Evolutionary conservation across 2,329 filamentous ascomycete genomes (phyloP).

Genomic region (Monosporascus cannonballus): DNA sequence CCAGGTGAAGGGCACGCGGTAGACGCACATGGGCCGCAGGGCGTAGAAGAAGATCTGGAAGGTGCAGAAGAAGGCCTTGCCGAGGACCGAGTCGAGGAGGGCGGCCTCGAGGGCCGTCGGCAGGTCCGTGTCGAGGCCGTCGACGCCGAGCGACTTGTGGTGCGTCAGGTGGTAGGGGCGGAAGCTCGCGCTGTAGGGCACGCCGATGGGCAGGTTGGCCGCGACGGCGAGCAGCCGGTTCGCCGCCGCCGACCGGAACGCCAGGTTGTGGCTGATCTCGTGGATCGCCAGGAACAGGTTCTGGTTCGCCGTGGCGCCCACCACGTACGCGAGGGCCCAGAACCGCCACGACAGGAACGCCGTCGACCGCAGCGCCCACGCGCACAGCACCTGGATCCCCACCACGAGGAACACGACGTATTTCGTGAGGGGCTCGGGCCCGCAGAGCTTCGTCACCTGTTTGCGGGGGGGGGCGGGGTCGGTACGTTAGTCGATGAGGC

Average conservation of each 20-base stretch:
- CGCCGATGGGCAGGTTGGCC: conserved; percentile 90
- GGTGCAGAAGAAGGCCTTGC: conserved; percentile 98
- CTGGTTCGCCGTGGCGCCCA: conserved; percentile 95
- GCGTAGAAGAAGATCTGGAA: conserved; percentile 99
- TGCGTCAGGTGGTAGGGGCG: conserved; percentile 96
- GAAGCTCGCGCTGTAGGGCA: conserved; percentile 95
- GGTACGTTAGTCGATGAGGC: too few relatives aligned
- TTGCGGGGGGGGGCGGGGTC: background rate
- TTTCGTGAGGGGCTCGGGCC: conserved; percentile 91
- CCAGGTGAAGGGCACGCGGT: conserved; percentile 78
- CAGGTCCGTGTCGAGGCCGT: conserved; percentile 92
- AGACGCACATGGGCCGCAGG: conserved; percentile 89
- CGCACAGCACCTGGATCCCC: conserved; percentile 69
- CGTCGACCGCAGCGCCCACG: conserved; percentile 69
- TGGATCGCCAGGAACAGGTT: conserved; percentile 98
- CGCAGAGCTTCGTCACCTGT: conserved; percentile 93
- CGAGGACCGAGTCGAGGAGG: conserved; percentile 88
- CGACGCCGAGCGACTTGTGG: conserved; percentile 96
- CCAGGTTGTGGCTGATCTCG: conserved; percentile 97
- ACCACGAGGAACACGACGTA: conserved; percentile 85
- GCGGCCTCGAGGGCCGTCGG: conserved; percentile 87
- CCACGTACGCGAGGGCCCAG: conserved; percentile 79
- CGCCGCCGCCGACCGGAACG: conserved; percentile 71
- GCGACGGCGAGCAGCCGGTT: conserved; percentile 88
- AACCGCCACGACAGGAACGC: conserved; percentile 79